Evolutionary conservation across 352 stramenopile genomes (phyloP).

Genomic region (Nothophytophthora sp.): DNA sequence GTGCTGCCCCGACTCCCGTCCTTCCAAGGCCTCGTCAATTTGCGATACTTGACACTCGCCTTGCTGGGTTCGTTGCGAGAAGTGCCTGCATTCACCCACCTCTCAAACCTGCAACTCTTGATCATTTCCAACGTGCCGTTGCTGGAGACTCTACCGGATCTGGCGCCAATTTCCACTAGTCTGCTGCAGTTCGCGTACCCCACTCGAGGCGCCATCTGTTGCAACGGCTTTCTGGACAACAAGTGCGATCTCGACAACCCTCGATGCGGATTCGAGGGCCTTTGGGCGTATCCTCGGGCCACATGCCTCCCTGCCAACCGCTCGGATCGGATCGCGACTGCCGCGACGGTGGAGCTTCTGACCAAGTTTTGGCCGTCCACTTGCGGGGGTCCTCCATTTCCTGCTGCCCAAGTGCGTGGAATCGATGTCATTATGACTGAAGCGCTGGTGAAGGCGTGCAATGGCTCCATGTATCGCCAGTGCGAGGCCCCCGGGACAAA

Average conservation of each 20-base stretch:
- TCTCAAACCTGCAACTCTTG: constrained; percentile 8
- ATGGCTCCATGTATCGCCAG: constrained; percentile 29
- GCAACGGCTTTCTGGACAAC: constrained; percentile 24
- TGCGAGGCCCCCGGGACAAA: constrained; percentile 3
- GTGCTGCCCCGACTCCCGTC: constrained; percentile 5
- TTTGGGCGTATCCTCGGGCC: constrained; percentile 1
- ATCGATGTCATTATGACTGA: constrained; percentile 1
- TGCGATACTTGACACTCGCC: constrained; percentile 19
- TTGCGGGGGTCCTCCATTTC: not conserved
- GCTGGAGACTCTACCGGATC: constrained; percentile 14
- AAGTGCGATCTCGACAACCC: constrained; percentile 11
- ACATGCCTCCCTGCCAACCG: constrained; percentile 5
- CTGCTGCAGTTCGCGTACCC: constrained; percentile 5
- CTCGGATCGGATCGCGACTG: not conserved
- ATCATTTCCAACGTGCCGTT: not conserved
- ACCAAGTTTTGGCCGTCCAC: constrained; percentile 2
- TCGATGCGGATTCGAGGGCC: constrained; percentile 2
- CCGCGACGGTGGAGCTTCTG: constrained; percentile 3
- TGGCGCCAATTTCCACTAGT: not conserved
- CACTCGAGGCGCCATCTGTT: constrained; percentile 13
- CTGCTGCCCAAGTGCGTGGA: not conserved
- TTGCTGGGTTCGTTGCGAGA: constrained; percentile 5
- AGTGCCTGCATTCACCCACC: constrained; percentile 6
- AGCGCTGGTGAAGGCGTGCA: constrained; percentile 15
- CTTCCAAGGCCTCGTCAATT: constrained; percentile 7